phyloP scores from a whole-genome alignment of 352 stramenopile genomes.

The Globisporangium parvum region DNA sequence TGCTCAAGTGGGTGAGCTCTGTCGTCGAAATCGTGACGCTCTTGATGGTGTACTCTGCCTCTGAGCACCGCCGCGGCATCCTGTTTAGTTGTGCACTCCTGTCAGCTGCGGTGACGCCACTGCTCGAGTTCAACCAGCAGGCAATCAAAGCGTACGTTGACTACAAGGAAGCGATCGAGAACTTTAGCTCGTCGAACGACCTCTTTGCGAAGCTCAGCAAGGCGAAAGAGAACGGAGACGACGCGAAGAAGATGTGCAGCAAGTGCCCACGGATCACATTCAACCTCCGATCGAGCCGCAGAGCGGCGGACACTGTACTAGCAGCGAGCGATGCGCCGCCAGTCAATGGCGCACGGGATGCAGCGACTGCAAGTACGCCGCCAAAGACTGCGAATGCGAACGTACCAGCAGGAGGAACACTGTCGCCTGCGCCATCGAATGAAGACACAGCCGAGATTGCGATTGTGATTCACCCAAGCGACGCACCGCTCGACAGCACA shows the following conservation, averaged over 20 bases:
- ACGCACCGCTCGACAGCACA: background rate
- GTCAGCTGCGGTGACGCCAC: slow-evolving; percentile 26
- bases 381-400: background rate
- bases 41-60: slow-evolving; percentile 22
- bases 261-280: background rate
- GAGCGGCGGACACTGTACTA: too few relatives aligned
- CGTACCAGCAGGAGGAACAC: too few relatives aligned
- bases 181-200: slow-evolving; percentile 19
- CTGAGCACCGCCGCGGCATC: slow-evolving; percentile 9
- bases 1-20: slow-evolving; percentile 41
- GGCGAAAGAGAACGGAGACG: slow-evolving; percentile 9
- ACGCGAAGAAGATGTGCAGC: slow-evolving; percentile 1
- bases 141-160: slow-evolving; percentile 47
- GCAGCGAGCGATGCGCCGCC: background rate
- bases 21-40: slow-evolving; percentile 43
- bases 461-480: background rate
- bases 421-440: slow-evolving; percentile 8
- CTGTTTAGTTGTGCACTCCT: slow-evolving; percentile 34
- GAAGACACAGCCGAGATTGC: background rate
- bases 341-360: background rate
- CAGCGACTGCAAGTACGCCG: background rate
- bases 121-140: slow-evolving; percentile 54
- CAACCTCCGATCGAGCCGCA: background rate
- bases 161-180: slow-evolving; percentile 32
- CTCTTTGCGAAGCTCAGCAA: slow-evolving; percentile 19